Evolutionary conservation across 2,329 filamentous ascomycete species (phyloP).

Genomic region (Talaromyces sp.): DNA sequence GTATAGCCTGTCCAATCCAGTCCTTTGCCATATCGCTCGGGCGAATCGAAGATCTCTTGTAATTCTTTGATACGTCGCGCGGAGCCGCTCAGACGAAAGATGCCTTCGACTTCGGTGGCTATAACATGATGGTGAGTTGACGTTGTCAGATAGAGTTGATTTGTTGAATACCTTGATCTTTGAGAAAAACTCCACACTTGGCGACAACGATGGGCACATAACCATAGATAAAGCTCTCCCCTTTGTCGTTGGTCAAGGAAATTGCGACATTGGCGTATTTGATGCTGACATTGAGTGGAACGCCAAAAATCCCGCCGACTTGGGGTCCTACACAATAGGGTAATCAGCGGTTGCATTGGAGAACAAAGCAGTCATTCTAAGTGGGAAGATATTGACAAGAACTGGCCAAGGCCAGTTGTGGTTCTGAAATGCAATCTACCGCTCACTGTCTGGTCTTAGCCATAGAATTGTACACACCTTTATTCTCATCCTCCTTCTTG

Average conservation of each 20-base stretch:
- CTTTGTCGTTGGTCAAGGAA: conserved; percentile 86
- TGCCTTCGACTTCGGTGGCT: conserved; percentile 94
- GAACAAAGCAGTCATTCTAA: neutral
- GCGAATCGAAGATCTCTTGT: conserved; percentile 86
- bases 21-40: conserved; percentile 92
- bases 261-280: conserved; percentile 98
- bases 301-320: conserved; percentile 81
- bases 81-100: conserved; percentile 91
- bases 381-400: neutral
- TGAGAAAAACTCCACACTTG: conserved; percentile 94
- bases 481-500: conserved; percentile 57
- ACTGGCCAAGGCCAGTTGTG: neutral
- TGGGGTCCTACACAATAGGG: conserved; percentile 31
- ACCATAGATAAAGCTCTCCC: conserved; percentile 95
- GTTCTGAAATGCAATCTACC: too few species aligned
- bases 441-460: too few species aligned
- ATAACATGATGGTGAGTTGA: neutral
- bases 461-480: conserved; percentile 48
- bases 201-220: conserved; percentile 98
- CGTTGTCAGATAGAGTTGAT: conserved; percentile 6
- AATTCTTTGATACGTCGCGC: conserved; percentile 98
- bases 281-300: conserved; percentile 90
- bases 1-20: conserved; percentile 97
- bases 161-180: conserved; percentile 77
- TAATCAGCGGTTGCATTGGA: neutral